A percentile compares a stretch with the other conserved stretches of the same genome.
Conservation (phyloP, 2,329 filamentous ascomycete species). For the Neonectria magnoliae region DNA sequence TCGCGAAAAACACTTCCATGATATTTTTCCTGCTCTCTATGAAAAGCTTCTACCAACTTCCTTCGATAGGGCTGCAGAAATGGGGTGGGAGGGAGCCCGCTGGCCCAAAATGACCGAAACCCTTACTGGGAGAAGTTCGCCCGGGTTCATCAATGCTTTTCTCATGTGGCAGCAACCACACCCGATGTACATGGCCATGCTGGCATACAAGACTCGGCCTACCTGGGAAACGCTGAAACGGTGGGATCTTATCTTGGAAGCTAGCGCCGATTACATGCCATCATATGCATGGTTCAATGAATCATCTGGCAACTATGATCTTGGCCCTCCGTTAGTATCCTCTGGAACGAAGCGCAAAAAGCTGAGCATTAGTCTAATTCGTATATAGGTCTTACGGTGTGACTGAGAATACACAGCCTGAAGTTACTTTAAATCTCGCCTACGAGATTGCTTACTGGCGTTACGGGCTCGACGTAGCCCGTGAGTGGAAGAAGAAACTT, state of each 20-base stretch:
- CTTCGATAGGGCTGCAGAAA: slow-evolving; percentile 47
- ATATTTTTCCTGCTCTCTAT: slow-evolving; percentile 56
- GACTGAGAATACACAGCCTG: slow-evolving; percentile 67
- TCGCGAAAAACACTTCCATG: slow-evolving; percentile 48
- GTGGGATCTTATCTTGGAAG: slow-evolving; percentile 63
- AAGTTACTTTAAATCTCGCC: slow-evolving; percentile 65
- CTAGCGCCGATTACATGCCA: slow-evolving; percentile 68
- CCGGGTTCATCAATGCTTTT: slow-evolving; percentile 69
- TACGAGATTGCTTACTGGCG: slow-evolving; percentile 71
- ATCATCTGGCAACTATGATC: slow-evolving; percentile 61
- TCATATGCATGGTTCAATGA: slow-evolving; percentile 65
- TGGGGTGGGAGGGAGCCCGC: slow-evolving; percentile 56
- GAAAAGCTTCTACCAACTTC: slow-evolving; percentile 55
- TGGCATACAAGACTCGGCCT: slow-evolving; percentile 45
- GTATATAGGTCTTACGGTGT: slow-evolving; percentile 51
- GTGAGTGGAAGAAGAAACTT: slow-evolving; percentile 61
- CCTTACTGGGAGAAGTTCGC: slow-evolving; percentile 34
- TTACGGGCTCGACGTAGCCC: slow-evolving; percentile 66
- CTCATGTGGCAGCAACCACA: slow-evolving; percentile 71
- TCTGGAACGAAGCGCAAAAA: accelerated
- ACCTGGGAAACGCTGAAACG: slow-evolving; percentile 53
- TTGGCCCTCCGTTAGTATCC: slow-evolving; percentile 51
- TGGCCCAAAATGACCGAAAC: slow-evolving; percentile 53
- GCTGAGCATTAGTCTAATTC: neutral
- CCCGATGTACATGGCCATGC: slow-evolving; percentile 67